A percentile compares a stretch with the other conserved stretches of the same genome.
phyloP scores from a whole-genome alignment of 495 filamentous ascomycete species.

The Cladorrhinum samala region DNA sequence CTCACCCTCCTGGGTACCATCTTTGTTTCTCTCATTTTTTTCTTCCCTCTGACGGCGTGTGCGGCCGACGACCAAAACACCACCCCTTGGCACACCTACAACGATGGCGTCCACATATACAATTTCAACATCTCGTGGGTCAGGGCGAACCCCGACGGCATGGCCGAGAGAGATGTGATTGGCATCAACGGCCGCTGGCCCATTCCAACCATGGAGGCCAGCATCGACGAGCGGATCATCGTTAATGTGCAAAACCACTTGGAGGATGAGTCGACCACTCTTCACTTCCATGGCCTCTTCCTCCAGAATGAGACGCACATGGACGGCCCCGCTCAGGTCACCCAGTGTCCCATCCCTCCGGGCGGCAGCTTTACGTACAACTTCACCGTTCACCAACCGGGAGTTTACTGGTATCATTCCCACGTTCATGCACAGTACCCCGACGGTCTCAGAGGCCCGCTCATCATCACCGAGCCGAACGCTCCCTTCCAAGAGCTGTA shows the following conservation, averaged over 20 bases:
- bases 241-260: slow-evolving; percentile 69
- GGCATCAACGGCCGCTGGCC: slow-evolving; percentile 83
- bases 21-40: slow-evolving; percentile 3
- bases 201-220: slow-evolving; percentile 59
- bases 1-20: not conserved
- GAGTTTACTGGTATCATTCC: slow-evolving; percentile 82
- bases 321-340: slow-evolving; percentile 63
- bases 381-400: slow-evolving; percentile 65
- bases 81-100: slow-evolving; percentile 8
- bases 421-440: slow-evolving; percentile 65
- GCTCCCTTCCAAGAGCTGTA: slow-evolving; percentile 56
- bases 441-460: slow-evolving; percentile 65
- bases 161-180: slow-evolving; percentile 59
- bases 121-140: slow-evolving; percentile 81
- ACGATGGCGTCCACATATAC: slow-evolving; percentile 59
- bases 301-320: slow-evolving; percentile 66
- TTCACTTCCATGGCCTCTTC: slow-evolving; percentile 75
- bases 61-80: not conserved
- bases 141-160: slow-evolving; percentile 70
- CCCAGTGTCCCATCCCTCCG: slow-evolving; percentile 62
- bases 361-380: slow-evolving; percentile 65
- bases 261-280: slow-evolving; percentile 59
- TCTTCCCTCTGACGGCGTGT: not conserved
- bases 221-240: slow-evolving; percentile 64
- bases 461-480: slow-evolving; percentile 64